Evolutionary conservation across 129 eudicot genomes (phyloP).

Genomic region (Centella asiatica): DNA sequence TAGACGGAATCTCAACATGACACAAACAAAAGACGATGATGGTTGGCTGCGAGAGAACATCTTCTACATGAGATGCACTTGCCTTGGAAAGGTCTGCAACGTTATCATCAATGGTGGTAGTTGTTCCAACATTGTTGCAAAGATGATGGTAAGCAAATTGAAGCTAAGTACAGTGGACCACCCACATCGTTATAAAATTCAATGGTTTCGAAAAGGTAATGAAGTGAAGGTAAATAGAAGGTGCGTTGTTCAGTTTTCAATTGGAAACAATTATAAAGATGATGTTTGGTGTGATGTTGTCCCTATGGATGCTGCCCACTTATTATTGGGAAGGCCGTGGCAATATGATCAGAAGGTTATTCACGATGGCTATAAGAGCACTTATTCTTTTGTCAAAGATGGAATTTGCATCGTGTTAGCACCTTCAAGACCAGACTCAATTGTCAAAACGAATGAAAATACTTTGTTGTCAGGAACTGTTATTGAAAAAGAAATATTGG

Average conservation of each 20-base stretch:
- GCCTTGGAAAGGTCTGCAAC: no score
- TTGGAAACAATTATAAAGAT: constrained; percentile 1
- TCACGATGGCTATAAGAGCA: constrained; percentile 10
- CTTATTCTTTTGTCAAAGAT: background rate
- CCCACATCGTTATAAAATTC: background rate
- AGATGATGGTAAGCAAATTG: background rate
- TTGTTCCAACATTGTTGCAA: background rate
- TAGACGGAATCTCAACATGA: background rate
- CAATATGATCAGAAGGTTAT: constrained; percentile 10
- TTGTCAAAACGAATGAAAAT: background rate
- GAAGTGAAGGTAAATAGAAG: background rate
- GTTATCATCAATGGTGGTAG: no score
- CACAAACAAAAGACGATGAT: background rate
- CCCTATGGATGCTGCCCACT: constrained; percentile 14
- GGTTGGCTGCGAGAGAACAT: background rate
- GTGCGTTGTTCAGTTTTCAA: background rate
- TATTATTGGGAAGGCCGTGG: constrained; percentile 7
- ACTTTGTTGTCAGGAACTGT: no score
- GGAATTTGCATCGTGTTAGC: no score
- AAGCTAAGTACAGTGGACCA: background rate
- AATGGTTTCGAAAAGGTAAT: no score
- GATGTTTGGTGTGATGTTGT: constrained; percentile 14
- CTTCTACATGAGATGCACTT: no score
- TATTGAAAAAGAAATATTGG: no score
- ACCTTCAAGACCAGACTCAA: no score